phyloP scores from a whole-genome alignment of 306 rosid species.

The Sesbania bispinosa region DNA sequence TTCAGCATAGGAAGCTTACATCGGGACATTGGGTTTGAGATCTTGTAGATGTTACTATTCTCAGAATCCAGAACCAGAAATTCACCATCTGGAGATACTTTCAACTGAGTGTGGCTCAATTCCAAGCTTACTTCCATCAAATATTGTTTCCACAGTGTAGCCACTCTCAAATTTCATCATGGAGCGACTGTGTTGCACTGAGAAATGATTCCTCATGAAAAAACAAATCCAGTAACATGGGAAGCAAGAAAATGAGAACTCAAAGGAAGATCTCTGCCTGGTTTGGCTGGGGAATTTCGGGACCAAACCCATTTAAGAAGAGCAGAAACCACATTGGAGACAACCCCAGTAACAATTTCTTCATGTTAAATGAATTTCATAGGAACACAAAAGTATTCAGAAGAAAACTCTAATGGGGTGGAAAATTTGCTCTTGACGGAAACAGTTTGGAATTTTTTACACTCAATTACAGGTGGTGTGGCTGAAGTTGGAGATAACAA shows the following conservation, averaged over 20 bases:
- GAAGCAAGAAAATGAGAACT: conserved; percentile 3
- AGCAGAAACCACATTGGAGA: conserved; percentile 80
- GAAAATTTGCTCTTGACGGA: neutral
- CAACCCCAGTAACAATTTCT: conserved; percentile 78
- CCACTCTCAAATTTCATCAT: conserved; percentile 96
- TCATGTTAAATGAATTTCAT: conserved; percentile 30
- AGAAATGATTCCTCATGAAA: conserved; percentile 32
- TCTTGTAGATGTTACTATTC: conserved; percentile 82
- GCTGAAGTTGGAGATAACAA: conserved; percentile 73
- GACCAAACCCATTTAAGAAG: conserved; percentile 88
- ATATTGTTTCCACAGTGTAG: conserved; percentile 83
- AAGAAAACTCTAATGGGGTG: conserved; percentile 15
- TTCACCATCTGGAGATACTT: conserved; percentile 69
- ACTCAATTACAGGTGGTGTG: conserved; percentile 81
- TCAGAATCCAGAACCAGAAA: conserved; percentile 85
- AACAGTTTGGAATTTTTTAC: neutral
- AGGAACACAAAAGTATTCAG: neutral
- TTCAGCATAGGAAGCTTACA: conserved; percentile 51
- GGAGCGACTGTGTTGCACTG: conserved; percentile 72
- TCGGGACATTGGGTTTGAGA: conserved; percentile 64
- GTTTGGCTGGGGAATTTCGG: conserved; percentile 64
- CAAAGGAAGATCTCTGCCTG: conserved; percentile 40
- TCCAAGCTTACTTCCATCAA: conserved; percentile 90
- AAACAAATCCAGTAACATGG: neutral
- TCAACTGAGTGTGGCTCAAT: conserved; percentile 85